Percentiles rank a stretch among this genome's conserved stretches.
These are phyloP conservation scores for Guadua angustifolia DNA, from an alignment of 176 grass and related monocot species.

Conservation along the genomic window DNA sequence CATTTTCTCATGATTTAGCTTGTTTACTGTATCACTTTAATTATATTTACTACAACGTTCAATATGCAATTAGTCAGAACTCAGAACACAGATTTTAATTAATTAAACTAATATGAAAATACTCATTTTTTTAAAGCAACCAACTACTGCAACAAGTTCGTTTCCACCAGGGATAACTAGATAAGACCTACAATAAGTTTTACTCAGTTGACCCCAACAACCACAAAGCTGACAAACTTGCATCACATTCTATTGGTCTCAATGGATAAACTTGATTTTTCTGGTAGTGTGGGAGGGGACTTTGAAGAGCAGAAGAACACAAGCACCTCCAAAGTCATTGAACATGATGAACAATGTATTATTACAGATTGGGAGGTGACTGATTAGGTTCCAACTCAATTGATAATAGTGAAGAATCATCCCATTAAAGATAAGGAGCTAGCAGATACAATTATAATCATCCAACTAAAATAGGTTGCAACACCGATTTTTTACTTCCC, in stretches of 20 bases:
- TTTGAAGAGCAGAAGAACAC: constrained; percentile 24
- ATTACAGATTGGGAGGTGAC: background rate
- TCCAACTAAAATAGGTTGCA: background rate
- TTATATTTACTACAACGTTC: background rate
- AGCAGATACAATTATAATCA: constrained; percentile 8
- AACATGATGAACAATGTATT: background rate
- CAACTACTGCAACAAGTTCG: background rate
- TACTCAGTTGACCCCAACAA: constrained; percentile 17
- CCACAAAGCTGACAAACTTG: constrained; percentile 25
- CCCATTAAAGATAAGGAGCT: background rate
- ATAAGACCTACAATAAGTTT: constrained; percentile 1
- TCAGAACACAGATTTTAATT: constrained; percentile 19
- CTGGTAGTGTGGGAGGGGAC: background rate
- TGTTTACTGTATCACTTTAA: constrained; percentile 7
- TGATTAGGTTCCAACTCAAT: constrained; percentile 22
- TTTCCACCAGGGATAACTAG: background rate
- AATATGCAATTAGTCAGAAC: background rate
- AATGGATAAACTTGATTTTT: constrained; percentile 17
- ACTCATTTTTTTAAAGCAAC: background rate
- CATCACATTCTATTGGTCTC: background rate
- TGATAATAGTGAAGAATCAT: background rate
- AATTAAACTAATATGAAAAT: constrained; percentile 23
- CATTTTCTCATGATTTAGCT: constrained; percentile 33
- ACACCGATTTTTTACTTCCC: constrained; percentile 12
- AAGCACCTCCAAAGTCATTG: constrained; percentile 2